These are phyloP conservation scores for Pueraria montana DNA, from an alignment of 306 rosid species.

Conservation along the genomic window DNA sequence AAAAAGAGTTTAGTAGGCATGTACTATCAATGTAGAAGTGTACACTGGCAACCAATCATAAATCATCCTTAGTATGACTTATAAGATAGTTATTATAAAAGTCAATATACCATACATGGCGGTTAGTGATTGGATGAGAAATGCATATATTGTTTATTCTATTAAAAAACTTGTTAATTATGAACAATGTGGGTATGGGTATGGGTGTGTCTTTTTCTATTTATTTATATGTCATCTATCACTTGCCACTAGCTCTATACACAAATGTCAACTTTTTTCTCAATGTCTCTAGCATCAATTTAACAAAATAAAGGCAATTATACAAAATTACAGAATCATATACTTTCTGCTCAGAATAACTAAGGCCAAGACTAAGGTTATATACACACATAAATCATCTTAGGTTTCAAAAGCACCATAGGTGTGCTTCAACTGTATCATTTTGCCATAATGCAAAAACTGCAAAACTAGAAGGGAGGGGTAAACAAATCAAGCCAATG, in stretches of 20 bases:
- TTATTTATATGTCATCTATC: not conserved
- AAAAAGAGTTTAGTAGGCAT: not conserved
- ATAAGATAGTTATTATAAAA: too few relatives aligned
- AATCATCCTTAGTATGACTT: too few relatives aligned
- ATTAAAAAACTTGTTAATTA: not conserved
- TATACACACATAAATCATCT: slow-evolving; percentile 26
- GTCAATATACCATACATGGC: not conserved
- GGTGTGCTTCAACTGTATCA: slow-evolving; percentile 9
- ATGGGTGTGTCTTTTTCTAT: not conserved
- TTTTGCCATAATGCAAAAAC: slow-evolving; percentile 2
- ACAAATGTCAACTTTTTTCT: not conserved
- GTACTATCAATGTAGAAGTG: too few relatives aligned
- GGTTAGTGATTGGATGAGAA: not conserved
- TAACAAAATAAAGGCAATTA: slow-evolving; percentile 2
- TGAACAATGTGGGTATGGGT: not conserved
- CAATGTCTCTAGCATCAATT: not conserved
- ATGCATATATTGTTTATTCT: not conserved
- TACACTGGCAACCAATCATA: too few relatives aligned
- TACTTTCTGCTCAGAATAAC: slow-evolving; percentile 36
- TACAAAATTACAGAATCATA: not conserved
- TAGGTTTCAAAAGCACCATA: slow-evolving; percentile 26
- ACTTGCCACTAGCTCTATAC: slow-evolving; percentile 16
- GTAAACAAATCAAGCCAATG: not conserved
- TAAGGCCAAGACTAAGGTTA: slow-evolving; percentile 1
- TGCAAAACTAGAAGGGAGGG: not conserved